phyloP scores from a whole-genome alignment of 2,329 filamentous ascomycete genomes.

The Nannizziopsis barbatae region DNA sequence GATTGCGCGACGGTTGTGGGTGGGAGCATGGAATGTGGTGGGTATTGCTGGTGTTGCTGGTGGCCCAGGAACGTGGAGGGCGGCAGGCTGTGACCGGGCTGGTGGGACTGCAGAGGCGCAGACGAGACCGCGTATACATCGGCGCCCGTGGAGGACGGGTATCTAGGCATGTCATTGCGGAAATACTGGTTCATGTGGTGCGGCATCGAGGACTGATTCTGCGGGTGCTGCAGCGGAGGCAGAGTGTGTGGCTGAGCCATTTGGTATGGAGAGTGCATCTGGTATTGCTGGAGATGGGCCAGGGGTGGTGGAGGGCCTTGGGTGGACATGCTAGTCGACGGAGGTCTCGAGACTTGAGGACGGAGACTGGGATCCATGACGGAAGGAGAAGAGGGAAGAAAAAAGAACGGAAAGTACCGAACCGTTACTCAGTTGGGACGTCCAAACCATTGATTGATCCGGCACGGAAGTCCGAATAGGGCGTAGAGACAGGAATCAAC shows the following conservation, averaged over 20 bases:
- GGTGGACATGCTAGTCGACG: constrained; percentile 36
- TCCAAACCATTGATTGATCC: constrained; percentile 15
- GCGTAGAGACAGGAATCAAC: constrained; percentile 8
- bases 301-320: constrained; percentile 28
- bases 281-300: constrained; percentile 39
- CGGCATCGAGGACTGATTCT: constrained; percentile 34
- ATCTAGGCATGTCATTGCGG: constrained; percentile 34
- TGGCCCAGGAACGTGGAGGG: constrained; percentile 35
- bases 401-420: constrained; percentile 9
- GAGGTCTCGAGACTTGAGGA: constrained; percentile 34
- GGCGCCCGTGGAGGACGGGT: constrained; percentile 31
- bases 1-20: constrained; percentile 55
- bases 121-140: constrained; percentile 35
- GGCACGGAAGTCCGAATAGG: neutral
- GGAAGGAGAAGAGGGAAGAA: constrained; percentile 5
- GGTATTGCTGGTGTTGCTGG: constrained; percentile 23
- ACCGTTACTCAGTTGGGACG: constrained; percentile 8
- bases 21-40: constrained; percentile 47
- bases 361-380: constrained; percentile 36
- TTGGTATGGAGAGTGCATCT: constrained; percentile 36
- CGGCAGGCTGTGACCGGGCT: constrained; percentile 33
- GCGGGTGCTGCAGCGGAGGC: constrained; percentile 38
- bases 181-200: constrained; percentile 36
- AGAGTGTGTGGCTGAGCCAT: constrained; percentile 36
- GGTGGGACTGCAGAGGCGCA: constrained; percentile 32